Evolutionary conservation across 2,329 filamentous ascomycete genomes (phyloP).

Genomic region (Corinectria fuckeliana): DNA sequence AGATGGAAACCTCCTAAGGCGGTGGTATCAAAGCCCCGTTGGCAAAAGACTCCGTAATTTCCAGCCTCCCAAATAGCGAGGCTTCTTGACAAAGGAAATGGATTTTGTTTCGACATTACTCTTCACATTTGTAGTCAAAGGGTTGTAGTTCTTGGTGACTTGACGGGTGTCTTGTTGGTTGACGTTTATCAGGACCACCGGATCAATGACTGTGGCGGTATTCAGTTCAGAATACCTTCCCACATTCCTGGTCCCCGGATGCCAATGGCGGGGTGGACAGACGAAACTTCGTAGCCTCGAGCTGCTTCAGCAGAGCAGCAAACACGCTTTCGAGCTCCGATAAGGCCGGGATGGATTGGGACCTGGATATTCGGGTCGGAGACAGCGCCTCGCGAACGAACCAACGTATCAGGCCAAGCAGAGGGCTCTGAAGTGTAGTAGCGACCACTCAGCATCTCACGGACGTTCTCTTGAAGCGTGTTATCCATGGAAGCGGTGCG

Average conservation of each 20-base stretch:
- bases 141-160: slow-evolving; percentile 25
- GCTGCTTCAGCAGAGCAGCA: slow-evolving; percentile 69
- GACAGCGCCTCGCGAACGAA: slow-evolving; percentile 42
- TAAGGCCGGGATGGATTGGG: slow-evolving; percentile 49
- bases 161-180: slow-evolving; percentile 32
- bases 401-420: slow-evolving; percentile 47
- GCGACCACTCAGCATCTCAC: slow-evolving; percentile 60
- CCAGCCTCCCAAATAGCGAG: slow-evolving; percentile 35
- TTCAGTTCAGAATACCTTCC: slow-evolving; percentile 66
- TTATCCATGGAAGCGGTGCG: slow-evolving; percentile 64
- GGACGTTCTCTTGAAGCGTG: slow-evolving; percentile 71
- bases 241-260: slow-evolving; percentile 69
- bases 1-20: slow-evolving; percentile 36
- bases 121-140: slow-evolving; percentile 31
- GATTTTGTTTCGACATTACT: slow-evolving; percentile 35
- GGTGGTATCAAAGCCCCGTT: slow-evolving; percentile 41
- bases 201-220: slow-evolving; percentile 4
- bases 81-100: slow-evolving; percentile 38
- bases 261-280: slow-evolving; percentile 57
- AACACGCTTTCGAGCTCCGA: slow-evolving; percentile 66
- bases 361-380: slow-evolving; percentile 45
- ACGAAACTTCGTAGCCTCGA: slow-evolving; percentile 53
- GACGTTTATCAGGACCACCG: slow-evolving; percentile 26
- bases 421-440: slow-evolving; percentile 38
- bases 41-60: slow-evolving; percentile 40